Evolutionary conservation across 2,329 filamentous ascomycete species (phyloP), one percentile per base, ranked within the genome.

Genomic region (Eurotiales sp.): DNA sequence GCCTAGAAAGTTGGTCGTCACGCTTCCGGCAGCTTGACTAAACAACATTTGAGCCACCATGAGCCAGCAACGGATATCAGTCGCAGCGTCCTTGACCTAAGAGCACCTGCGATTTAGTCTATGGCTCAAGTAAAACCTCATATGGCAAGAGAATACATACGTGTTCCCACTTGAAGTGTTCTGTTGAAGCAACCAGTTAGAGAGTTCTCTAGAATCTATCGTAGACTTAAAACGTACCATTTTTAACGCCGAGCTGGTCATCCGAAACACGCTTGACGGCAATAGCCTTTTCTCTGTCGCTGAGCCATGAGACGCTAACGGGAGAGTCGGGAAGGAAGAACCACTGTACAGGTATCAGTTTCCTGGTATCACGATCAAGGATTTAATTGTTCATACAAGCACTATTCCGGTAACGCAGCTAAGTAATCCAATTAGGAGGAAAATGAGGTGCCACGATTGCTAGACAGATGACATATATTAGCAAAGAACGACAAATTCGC

Each of bases 11-110:
- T 52, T 50, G 6, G 45, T 50, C 10, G 37, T 42, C 8, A 50
- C 30, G 10, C 46, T 50, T 53, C 53, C 30, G 32, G 52, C 46
- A 55, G 41, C 36, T 55, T 55, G 46, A 19, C 37, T 53, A 41
- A 25, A 50, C 27, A 50, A 50, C 30, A 53, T 44, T 6, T 46
- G 46, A 10, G 46, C 7, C 12, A 50, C 8, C 17, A 51, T 32
- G 46, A 55, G 41, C 53, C 53, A 55, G 14, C 49, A 25, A 7
- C 51, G 53, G 19, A 37, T 21, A 29, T 55, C 45, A 8, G 27
- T 27, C 7, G 44, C n/a, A 8, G 42, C 23, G 25, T 55, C 41
- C 8, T 50, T 34, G n/a, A 50, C n/a, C n/a, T n/a, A n/a, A n/a
- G n/a, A n/a, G n/a, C n/a, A n/a, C n/a, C n/a, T n/a, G n/a, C n/a